Base-by-base conservation (phyloP, 1,284 basidiomycete genomes). In the Trametes sp. region DNA sequence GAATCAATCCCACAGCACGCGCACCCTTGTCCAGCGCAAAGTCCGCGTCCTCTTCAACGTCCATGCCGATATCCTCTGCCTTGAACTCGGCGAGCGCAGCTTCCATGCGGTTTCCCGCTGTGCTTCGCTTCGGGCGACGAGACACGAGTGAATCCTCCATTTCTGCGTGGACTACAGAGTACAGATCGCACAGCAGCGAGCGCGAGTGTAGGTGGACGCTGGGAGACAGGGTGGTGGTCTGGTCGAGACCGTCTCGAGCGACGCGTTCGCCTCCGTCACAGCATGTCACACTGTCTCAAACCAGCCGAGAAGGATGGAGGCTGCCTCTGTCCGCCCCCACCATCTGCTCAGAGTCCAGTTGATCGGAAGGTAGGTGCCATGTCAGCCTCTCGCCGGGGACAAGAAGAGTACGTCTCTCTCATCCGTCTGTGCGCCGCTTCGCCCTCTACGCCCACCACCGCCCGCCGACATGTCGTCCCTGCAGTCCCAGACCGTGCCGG, bases 61-160 rank as follows among this genome's bases (percentile, higher is more conserved):
- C 88, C 54, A 84, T 82, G 23, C 77, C 78, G 0, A 76, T 69
- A 38, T 86, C 86, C 38, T 90, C 88, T 10, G 83, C 64, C 21
- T 80, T 81, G 76, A 92, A 85, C 74, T 92, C 90, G 3, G 90
- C 90, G 59, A 93, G 77, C 10, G 87, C 90, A 14, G 85, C 84
- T 72, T 88, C 86, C 89, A 92, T 91, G 61, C 90, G 92, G 52
- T 92, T 93, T 3, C 90, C 90, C 0, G 90, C 90, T 0, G 89
- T 93, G 68, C 86, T 89, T 46, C 90, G 82, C 67, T 79, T 84
- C 8, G 88, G 77, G 53, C 90, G 81, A 38, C 90, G 82, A 41
- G 77, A 78, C 13, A 84, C 86, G 2, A 92, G 80, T 36, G 77
- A 79, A 42, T 88, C 87, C 31, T 81, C 66, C 66, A 67, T 82